phyloP scores from a whole-genome alignment of 1,284 basidiomycete genomes.

The Puccinia horiana region DNA sequence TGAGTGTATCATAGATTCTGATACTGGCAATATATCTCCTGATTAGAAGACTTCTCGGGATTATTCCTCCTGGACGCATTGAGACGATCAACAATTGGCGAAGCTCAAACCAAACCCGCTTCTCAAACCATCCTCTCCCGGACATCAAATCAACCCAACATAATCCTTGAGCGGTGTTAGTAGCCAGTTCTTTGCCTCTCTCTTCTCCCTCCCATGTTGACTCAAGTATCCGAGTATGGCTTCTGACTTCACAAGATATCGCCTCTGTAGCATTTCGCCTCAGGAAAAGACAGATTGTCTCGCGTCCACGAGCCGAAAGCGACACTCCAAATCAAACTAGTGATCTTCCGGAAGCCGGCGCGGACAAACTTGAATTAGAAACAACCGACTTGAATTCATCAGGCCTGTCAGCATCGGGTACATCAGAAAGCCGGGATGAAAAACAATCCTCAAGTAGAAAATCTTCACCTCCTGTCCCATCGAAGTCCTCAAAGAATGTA shows the following conservation, averaged over 20 bases:
- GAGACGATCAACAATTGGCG: background rate
- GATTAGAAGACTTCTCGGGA: background rate
- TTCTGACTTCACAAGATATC: conserved; percentile 1
- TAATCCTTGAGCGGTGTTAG: background rate
- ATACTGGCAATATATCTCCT: background rate
- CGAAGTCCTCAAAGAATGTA: background rate
- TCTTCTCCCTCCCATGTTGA: background rate
- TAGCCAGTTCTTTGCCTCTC: background rate
- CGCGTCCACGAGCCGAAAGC: background rate
- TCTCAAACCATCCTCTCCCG: background rate
- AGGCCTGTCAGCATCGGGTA: background rate
- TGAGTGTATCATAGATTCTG: background rate
- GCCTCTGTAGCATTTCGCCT: background rate
- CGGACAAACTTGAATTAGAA: background rate
- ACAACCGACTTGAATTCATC: background rate
- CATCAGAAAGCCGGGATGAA: background rate
- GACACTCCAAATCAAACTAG: background rate
- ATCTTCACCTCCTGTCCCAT: background rate
- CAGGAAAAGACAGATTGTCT: conserved; percentile 7
- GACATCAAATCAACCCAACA: background rate
- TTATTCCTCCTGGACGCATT: background rate
- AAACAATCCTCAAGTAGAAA: background rate
- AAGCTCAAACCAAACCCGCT: background rate
- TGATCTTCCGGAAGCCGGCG: background rate
- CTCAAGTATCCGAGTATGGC: background rate